Evolutionary conservation across 2,329 filamentous ascomycete genomes (phyloP).

Genomic region (Aureobasidium sp.): DNA sequence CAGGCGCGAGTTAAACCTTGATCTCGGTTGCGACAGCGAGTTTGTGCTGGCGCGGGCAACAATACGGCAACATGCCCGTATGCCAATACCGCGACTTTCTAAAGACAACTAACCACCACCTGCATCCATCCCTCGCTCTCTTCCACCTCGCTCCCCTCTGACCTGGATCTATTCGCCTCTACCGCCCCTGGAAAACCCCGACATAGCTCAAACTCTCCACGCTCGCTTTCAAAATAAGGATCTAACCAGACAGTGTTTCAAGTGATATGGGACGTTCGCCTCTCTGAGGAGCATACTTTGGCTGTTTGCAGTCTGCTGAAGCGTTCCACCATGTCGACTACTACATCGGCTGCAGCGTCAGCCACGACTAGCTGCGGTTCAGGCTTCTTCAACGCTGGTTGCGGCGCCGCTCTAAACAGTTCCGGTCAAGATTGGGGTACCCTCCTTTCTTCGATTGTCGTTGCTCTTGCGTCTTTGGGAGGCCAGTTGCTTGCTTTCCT

Average conservation of each 20-base stretch:
- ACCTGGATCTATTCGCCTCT: not conserved
- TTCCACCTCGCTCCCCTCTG: not conserved
- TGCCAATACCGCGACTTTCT: not conserved
- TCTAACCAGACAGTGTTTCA: not conserved
- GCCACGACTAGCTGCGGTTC: not conserved
- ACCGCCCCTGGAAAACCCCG: not conserved
- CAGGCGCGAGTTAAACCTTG: constrained; percentile 1
- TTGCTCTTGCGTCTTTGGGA: constrained; percentile 26
- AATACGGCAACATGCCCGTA: not conserved
- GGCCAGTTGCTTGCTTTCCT: constrained; percentile 60
- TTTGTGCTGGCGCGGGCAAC: not conserved
- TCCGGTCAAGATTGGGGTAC: constrained; percentile 22
- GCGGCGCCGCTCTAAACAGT: not conserved
- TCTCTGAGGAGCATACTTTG: not conserved
- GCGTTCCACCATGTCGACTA: not conserved
- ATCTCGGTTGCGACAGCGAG: not conserved
- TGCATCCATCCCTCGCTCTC: not conserved
- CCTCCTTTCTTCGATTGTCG: constrained; percentile 30
- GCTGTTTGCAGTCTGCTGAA: not conserved
- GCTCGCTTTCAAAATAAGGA: not conserved
- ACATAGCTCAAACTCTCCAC: not conserved
- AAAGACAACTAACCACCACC: not conserved
- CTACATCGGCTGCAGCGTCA: not conserved
- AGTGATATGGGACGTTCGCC: not conserved
- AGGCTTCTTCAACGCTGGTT: not conserved